Base-by-base conservation (phyloP, 257 asterid species). In the Capsicum rhomboideum region DNA sequence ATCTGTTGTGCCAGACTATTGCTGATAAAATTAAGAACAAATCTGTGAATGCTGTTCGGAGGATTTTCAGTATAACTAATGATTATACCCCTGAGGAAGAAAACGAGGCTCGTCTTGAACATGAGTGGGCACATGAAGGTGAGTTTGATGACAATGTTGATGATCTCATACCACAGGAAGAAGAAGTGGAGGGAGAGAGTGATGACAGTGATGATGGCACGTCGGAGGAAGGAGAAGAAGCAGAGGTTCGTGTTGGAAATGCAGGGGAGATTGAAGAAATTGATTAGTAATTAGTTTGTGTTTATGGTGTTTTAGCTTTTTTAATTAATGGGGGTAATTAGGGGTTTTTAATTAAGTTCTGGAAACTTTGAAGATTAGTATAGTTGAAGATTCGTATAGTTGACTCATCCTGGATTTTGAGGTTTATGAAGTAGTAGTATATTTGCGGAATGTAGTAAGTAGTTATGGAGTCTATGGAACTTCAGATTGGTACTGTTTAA, bases 11-110 rank as follows among this genome's bases (percentile, higher is more conserved):
- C 14, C 50, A 44, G 59, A 2, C 69, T 31, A 78, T 88, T 3
- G 85, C 85, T 0, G 84, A 82, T n/a, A 46, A 0, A 4, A 82
- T 85, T 13, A 12, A n/a, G 72, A 2, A 61, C 14, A 84, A 84
- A 21, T n/a, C 79, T 58, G 52, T 17, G 28, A 18, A 10, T 1
- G 53, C 53, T 37, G 31, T 83, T 7, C 58, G 87, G 50, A 26
- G 20, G 34, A 5, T 2, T 0, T 88, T 84, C 20, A 40, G 64
- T 7, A 26, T 85, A 0, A 83, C 17, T 0, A 85, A 2, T 37
- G 91, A 86, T 46, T 82, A 12, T 12, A 54, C 88, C 2, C 23
- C 79, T 0, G 87, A 74, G 28, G 88, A 88, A 64, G 87, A 82
- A 82, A 75, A 14, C 42, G 1, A 8, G 31, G 0, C 83, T 2